Conservation (phyloP, 768 basidiomycete species). For the Pulveroboletus ravenelii region DNA sequence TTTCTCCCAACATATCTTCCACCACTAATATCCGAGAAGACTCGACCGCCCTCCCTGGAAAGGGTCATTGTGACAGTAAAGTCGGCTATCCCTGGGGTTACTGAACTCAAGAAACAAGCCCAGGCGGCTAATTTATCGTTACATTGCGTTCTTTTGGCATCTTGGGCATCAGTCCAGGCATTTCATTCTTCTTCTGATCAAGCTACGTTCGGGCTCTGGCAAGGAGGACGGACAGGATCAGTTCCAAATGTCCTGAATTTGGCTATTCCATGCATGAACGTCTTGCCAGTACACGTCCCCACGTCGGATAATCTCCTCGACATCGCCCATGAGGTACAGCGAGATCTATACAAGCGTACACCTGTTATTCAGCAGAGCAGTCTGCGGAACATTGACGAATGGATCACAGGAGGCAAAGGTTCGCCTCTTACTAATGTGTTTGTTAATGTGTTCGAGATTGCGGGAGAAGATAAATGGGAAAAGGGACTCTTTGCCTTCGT, state of each 20-base stretch:
- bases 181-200: conserved; percentile 22
- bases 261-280: conserved; percentile 44
- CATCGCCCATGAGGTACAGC: conserved; percentile 31
- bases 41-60: not conserved
- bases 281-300: conserved; percentile 36
- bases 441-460: conserved; percentile 40
- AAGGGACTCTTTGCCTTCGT: conserved; percentile 27
- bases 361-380: conserved; percentile 40
- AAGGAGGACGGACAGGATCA: conserved; percentile 38
- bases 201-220: conserved; percentile 44
- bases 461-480: conserved; percentile 22
- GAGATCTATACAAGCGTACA: conserved; percentile 35
- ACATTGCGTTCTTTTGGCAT: conserved; percentile 39
- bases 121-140: conserved; percentile 33
- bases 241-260: conserved; percentile 33
- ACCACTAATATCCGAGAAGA: not conserved
- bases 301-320: conserved; percentile 19
- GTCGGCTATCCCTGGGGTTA: conserved; percentile 39
- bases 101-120: conserved; percentile 45
- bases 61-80: conserved; percentile 27
- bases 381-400: conserved; percentile 33
- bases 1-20: conserved; percentile 29
- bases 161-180: conserved; percentile 40
- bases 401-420: conserved; percentile 28
- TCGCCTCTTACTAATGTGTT: conserved; percentile 40